These are phyloP conservation scores for Spergularia marina DNA, from an alignment of 148 eudicot genomes.

Conservation along the genomic window DNA sequence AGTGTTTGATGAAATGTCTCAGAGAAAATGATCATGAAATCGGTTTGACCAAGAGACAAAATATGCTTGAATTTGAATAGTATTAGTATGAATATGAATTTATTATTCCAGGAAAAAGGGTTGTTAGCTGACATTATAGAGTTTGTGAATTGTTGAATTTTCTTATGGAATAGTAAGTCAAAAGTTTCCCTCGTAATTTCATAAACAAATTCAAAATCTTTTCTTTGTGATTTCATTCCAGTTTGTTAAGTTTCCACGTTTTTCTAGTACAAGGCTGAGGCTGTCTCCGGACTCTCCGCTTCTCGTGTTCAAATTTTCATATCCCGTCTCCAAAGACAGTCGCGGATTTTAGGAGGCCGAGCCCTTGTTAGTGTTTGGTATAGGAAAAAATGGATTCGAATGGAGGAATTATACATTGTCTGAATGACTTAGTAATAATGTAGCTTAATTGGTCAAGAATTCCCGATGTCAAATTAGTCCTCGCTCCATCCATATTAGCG, in stretches of 20 bases:
- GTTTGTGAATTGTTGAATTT: constrained; percentile 1
- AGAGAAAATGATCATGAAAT: background rate
- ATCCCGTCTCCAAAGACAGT: too few relatives aligned
- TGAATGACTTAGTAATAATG: too few relatives aligned
- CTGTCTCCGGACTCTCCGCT: too few relatives aligned
- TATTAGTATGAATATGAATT: background rate
- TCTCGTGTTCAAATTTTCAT: too few relatives aligned
- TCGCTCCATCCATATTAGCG: too few relatives aligned
- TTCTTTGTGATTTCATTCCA: constrained; percentile 10
- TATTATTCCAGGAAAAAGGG: background rate
- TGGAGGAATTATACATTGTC: too few relatives aligned
- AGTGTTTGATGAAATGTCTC: constrained; percentile 10
- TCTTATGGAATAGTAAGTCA: background rate
- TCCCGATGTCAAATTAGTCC: too few relatives aligned
- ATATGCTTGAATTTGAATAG: background rate
- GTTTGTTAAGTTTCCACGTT: constrained; percentile 8
- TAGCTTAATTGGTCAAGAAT: too few relatives aligned
- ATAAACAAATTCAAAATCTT: background rate
- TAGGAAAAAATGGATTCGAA: too few relatives aligned
- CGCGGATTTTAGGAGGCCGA: too few relatives aligned
- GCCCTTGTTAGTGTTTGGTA: too few relatives aligned
- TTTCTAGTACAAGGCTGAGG: background rate
- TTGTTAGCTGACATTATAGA: constrained; percentile 10
- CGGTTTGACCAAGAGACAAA: background rate
- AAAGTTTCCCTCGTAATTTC: background rate